Percentiles rank a stretch among this genome's conserved stretches.
phyloP scores from a whole-genome alignment of 768 basidiomycete genomes.

The Hericium rajendrae region DNA sequence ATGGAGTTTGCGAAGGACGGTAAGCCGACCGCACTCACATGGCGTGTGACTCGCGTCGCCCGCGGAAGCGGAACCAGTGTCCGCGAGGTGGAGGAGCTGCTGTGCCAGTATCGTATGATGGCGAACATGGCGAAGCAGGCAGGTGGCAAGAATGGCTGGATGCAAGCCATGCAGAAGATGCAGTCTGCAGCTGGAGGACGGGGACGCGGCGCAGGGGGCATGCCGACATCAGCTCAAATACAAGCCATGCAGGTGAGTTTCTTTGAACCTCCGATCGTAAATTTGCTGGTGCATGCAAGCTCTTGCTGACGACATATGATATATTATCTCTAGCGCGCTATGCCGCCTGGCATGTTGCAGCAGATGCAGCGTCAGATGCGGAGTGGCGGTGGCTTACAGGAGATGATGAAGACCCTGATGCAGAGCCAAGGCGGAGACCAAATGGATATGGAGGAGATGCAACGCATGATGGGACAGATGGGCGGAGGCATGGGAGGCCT shows the following conservation, averaged over 20 bases:
- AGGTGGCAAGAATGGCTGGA: conserved; percentile 94
- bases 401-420: conserved; percentile 99
- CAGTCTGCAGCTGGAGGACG: conserved; percentile 79
- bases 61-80: conserved; percentile 91
- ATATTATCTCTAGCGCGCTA: conserved; percentile 50
- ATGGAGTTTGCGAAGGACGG: conserved; percentile 78
- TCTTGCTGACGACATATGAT: background rate
- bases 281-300: background rate
- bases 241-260: conserved; percentile 83
- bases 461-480: conserved; percentile 91
- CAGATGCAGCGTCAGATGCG: conserved; percentile 82
- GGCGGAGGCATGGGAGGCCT: conserved; percentile 37
- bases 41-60: conserved; percentile 85
- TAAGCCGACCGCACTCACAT: conserved; percentile 79
- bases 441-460: conserved; percentile 91
- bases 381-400: conserved; percentile 84
- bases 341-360: conserved; percentile 93
- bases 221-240: conserved; percentile 89
- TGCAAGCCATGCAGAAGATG: conserved; percentile 90
- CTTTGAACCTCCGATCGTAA: background rate
- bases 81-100: conserved; percentile 93
- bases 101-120: conserved; percentile 98
- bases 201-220: conserved; percentile 77
- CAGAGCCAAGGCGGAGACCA: conserved; percentile 87
- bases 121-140: conserved; percentile 97